Conservation (phyloP, 1,139 yeast genomes). For the Williopsis jadinii region DNA sequence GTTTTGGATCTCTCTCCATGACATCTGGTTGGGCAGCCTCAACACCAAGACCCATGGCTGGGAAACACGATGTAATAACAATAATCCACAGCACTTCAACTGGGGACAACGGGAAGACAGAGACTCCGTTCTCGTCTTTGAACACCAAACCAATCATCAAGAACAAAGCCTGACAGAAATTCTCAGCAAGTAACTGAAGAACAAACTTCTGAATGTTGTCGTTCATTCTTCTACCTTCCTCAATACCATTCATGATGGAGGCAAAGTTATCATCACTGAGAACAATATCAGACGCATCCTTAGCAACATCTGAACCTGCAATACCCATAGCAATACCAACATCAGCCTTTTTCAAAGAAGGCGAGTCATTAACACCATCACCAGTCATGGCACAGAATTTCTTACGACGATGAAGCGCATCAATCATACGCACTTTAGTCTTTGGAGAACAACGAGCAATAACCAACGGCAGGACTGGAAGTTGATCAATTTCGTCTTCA, state of each 20-base stretch:
- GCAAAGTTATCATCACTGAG: slow-evolving; percentile 74
- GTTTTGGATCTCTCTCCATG: slow-evolving; percentile 58
- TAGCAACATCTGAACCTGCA: slow-evolving; percentile 77
- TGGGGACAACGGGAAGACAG: slow-evolving; percentile 74
- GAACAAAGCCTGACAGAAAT: slow-evolving; percentile 71
- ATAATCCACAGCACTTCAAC: slow-evolving; percentile 78
- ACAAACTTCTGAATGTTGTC: slow-evolving; percentile 77
- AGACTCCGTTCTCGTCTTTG: slow-evolving; percentile 47
- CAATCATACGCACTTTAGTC: slow-evolving; percentile 79
- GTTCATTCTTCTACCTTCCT: slow-evolving; percentile 80
- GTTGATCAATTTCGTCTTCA: slow-evolving; percentile 56
- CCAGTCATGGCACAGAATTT: slow-evolving; percentile 83
- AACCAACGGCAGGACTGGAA: slow-evolving; percentile 71
- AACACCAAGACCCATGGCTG: slow-evolving; percentile 82
- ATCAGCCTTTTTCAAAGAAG: slow-evolving; percentile 72
- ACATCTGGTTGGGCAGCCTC: slow-evolving; percentile 63
- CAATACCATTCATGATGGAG: slow-evolving; percentile 69
- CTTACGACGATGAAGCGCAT: slow-evolving; percentile 66
- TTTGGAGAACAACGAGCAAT: slow-evolving; percentile 85
- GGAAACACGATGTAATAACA: slow-evolving; percentile 74
- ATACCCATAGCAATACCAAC: slow-evolving; percentile 88
- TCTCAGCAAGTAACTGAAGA: slow-evolving; percentile 70
- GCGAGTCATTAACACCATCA: slow-evolving; percentile 83
- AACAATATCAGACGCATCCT: slow-evolving; percentile 73
- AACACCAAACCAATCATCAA: slow-evolving; percentile 69